Evolutionary conservation across 441 rosid genomes (phyloP), one percentile per base, ranked within the genome.

Genomic region (Viola pubescens): DNA sequence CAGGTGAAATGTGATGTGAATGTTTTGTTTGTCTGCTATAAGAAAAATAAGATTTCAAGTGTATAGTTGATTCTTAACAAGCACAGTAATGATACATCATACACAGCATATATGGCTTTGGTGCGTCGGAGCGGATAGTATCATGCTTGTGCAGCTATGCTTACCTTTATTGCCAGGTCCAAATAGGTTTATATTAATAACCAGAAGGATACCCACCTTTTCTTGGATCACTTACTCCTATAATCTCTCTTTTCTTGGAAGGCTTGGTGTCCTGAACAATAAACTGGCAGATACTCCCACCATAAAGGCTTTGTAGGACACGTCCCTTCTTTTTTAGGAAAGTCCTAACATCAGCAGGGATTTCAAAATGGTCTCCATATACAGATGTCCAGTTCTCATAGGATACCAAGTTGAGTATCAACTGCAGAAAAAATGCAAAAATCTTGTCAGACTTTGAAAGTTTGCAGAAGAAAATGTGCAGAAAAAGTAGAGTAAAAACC

Each of bases 171-270:
- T 19, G 26, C 26, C 26, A 19, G 26, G 26, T 19, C 26, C n/a
- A 19, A 19, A 19, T 19, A 19, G 26, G 26, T 19, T 43, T 11
- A 50, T 48, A 1, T 75, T 43, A 81, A 60, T 57, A 78, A 55
- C 85, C 89, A 45, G 85, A 68, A 11, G 89, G 83, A 56, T 63
- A 61, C 4, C 87, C 87, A 69, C 87, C 87, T 70, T 79, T 81
- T 59, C 87, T 75, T 13, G 85, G 87, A 61, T 84, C 85, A 70
- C 82, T 79, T 0, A 81, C 81, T 8, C 74, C 87, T 49, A 75
- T 74, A 37, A 84, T 80, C 60, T 61, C 40, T 57, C 69, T 68
- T 6, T 1, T 44, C 16, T 46, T 42, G 9, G 8, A 37, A 19
- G 44, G 38, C 5, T 62, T 70, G 13, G 62, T 50, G 5, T 74